Evolutionary conservation across 805 yeast species (phyloP).

Genomic region (Debaryomyces castellii): DNA sequence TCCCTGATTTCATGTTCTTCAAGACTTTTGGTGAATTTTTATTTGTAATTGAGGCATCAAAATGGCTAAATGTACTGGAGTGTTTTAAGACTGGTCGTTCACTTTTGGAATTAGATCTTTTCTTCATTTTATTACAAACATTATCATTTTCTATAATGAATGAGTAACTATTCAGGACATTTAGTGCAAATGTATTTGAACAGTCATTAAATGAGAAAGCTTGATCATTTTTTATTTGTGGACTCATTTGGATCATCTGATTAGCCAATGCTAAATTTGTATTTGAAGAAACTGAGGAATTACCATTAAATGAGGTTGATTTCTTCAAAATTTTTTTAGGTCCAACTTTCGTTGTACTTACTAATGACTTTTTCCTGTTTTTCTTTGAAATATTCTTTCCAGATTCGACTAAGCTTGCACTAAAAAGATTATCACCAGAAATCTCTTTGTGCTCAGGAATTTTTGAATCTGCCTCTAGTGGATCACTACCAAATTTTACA

Average conservation of each 20-base stretch:
- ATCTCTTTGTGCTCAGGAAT: neutral
- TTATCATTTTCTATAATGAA: constrained; percentile 18
- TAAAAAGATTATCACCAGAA: no score
- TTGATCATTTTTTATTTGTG: constrained; percentile 1
- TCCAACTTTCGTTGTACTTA: constrained; percentile 4
- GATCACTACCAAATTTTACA: neutral
- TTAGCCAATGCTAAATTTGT: constrained; percentile 4
- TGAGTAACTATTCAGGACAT: constrained; percentile 15
- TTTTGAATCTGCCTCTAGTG: constrained; percentile 2
- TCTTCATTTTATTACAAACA: constrained; percentile 5
- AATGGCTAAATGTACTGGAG: constrained; percentile 3
- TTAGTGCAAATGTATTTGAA: constrained; percentile 14
- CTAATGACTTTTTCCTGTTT: constrained; percentile 2
- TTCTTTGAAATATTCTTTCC: neutral
- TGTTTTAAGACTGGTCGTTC: constrained; percentile 4
- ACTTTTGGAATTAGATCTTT: constrained; percentile 1
- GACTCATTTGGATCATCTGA: neutral
- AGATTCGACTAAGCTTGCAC: neutral
- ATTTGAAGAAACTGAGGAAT: neutral
- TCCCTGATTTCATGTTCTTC: constrained; percentile 29
- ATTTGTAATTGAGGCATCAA: constrained; percentile 4
- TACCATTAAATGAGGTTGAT: constrained; percentile 12
- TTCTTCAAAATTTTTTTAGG: constrained; percentile 10
- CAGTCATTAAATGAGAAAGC: constrained; percentile 13
- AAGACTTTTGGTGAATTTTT: constrained; percentile 10